Base-by-base conservation (phyloP, 164 flowering plant genomes). In the Saururus chinensis region DNA sequence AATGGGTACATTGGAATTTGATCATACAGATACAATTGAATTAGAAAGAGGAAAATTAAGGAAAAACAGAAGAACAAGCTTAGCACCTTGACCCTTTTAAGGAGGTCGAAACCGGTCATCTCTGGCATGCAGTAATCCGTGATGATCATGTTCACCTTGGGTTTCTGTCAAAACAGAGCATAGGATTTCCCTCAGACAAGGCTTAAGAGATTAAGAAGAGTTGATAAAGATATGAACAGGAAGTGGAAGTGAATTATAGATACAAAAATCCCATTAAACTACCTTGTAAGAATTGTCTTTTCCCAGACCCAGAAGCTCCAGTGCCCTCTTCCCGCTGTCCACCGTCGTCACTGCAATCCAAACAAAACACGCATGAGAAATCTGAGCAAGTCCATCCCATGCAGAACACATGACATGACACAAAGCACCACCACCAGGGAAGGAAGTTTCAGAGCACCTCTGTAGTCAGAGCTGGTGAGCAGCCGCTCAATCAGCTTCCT, bases 121-220 rank as follows among this genome's bases (percentile, higher is more conserved):
- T 81, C 92, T 0, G 96, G 96, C 96, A 88, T 86, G 59, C 88
- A 83, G 60, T 88, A 88, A 68, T 88, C 96, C 9, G 96, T 84
- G 13, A 89, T 80, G 4, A 89, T 80, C 78, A 89, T 51, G 53
- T 83, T 81, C 26, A 89, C 85, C 69, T 81, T 82, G 14, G 70
- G 66, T 5, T 30, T 76, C 85, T 80, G 79, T 67, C 53, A 60
- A 30, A 61, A 51, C 26, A 48, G 20, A 25, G 19, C 10, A 60
- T 25, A 21, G 30, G 23, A 16, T 30, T 57, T 45, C 14, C 49
- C 22, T 55, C 19, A 7, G 5, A 7, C 9, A n/a, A 57, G 40
- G 17, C 37, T 30, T 30, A 30, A 58, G n/a, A n/a, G n/a, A n/a
- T n/a, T n/a, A n/a, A n/a, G n/a, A n/a, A n/a, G n/a, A n/a, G n/a